phyloP scores from a whole-genome alignment of 169 alveolate genomes.

The Eimeria sp. region DNA sequence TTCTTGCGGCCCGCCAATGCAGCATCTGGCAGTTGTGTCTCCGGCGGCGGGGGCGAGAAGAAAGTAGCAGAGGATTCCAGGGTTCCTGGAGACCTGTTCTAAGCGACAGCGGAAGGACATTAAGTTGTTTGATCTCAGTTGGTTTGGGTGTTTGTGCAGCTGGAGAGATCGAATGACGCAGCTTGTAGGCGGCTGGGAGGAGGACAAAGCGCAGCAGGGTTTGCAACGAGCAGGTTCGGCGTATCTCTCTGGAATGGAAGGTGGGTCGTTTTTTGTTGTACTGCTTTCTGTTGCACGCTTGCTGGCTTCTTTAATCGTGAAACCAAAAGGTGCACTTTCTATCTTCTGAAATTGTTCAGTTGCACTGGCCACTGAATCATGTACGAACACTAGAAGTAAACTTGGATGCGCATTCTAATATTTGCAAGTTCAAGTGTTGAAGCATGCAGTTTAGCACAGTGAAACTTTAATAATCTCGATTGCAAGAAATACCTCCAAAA shows the following conservation, averaged over 20 bases:
- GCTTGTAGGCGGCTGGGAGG: conserved; percentile 59
- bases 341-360: too few species aligned
- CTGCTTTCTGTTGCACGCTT: background rate
- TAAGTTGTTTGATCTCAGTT: background rate
- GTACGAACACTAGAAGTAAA: too few species aligned
- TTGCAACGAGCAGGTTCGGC: conserved; percentile 27
- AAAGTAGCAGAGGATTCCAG: background rate
- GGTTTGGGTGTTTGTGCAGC: conserved; percentile 10
- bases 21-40: background rate
- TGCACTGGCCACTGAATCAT: too few species aligned
- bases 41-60: background rate
- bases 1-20: background rate
- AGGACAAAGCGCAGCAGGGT: background rate
- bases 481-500: too few species aligned
- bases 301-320: background rate
- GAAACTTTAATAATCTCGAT: too few species aligned
- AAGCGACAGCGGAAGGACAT: background rate
- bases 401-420: too few species aligned
- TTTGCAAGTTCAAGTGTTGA: too few species aligned
- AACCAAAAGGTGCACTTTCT: too few species aligned
- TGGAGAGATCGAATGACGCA: conserved; percentile 60
- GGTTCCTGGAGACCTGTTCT: background rate
- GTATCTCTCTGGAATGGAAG: conserved; percentile 53
- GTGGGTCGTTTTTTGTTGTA: background rate
- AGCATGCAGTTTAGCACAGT: too few species aligned